Evolutionary conservation across 2,329 filamentous ascomycete species (phyloP).

Genomic region (Tolypocladium inflatum): DNA sequence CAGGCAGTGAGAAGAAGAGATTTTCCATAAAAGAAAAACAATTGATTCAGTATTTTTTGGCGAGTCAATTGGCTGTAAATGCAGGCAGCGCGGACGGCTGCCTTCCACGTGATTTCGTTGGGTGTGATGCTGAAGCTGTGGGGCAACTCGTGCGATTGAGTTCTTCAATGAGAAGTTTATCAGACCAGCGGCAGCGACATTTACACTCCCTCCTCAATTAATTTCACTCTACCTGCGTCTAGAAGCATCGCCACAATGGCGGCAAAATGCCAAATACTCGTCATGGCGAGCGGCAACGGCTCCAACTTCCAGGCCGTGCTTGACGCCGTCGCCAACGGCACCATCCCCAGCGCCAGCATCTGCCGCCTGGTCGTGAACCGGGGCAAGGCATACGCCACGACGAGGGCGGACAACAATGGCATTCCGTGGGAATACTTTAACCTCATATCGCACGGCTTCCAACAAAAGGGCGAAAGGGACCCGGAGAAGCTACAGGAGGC

Average conservation of each 20-base stretch:
- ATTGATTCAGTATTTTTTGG: background rate
- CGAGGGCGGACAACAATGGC: constrained; percentile 20
- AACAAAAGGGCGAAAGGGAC: constrained; percentile 47
- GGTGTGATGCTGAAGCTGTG: background rate
- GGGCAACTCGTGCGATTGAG: background rate
- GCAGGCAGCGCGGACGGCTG: background rate
- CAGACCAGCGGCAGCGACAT: background rate
- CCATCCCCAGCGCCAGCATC: constrained; percentile 32
- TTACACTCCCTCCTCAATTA: background rate
- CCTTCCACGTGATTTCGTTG: background rate
- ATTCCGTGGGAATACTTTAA: constrained; percentile 74
- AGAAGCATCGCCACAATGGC: background rate
- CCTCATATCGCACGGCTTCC: constrained; percentile 61
- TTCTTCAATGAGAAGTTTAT: background rate
- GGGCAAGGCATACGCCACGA: constrained; percentile 33
- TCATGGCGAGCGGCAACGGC: constrained; percentile 65
- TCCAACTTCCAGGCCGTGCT: constrained; percentile 71
- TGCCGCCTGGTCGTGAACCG: constrained; percentile 40
- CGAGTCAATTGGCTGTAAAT: background rate
- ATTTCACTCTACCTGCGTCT: background rate
- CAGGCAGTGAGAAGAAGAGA: background rate
- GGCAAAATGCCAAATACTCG: constrained; percentile 43
- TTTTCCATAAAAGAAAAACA: background rate
- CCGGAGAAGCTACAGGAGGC: constrained; percentile 43
- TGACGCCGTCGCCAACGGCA: constrained; percentile 30